Percentiles rank a stretch among this genome's conserved stretches.
These are phyloP conservation scores for Quercus mongolica DNA, from an alignment of 306 rosid species.

Conservation along the genomic window DNA sequence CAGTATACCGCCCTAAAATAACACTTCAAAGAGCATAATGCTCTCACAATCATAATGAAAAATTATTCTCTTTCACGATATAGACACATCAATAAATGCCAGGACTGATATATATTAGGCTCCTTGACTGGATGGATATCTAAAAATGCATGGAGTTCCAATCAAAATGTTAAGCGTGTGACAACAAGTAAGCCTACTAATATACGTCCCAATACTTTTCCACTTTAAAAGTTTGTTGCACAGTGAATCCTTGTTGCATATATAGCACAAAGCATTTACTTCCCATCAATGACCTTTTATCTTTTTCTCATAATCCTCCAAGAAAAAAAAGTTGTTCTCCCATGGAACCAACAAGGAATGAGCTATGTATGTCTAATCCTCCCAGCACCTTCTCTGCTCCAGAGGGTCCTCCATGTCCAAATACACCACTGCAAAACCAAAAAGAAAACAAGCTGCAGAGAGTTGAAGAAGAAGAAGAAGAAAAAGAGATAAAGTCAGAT, in stretches of 20 bases:
- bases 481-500: slow-evolving; percentile 13
- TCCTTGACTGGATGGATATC: not conserved
- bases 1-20: too few relatives aligned
- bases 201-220: not conserved
- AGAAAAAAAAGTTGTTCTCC: slow-evolving; percentile 1
- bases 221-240: not conserved
- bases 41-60: too few relatives aligned
- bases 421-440: slow-evolving; percentile 47
- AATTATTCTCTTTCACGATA: too few relatives aligned
- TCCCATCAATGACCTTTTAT: slow-evolving; percentile 15
- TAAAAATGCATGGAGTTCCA: not conserved
- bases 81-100: too few relatives aligned
- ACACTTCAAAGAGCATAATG: too few relatives aligned
- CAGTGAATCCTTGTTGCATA: slow-evolving; percentile 24
- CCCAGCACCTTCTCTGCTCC: slow-evolving; percentile 2
- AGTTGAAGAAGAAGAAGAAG: slow-evolving; percentile 34
- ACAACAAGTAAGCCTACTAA: not conserved
- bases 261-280: slow-evolving; percentile 29
- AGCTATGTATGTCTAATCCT: slow-evolving; percentile 7
- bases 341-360: slow-evolving; percentile 39
- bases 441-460: slow-evolving; percentile 30
- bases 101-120: not conserved
- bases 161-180: not conserved
- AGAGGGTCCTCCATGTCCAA: slow-evolving; percentile 50
- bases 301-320: slow-evolving; percentile 5